phyloP scores from a whole-genome alignment of 306 rosid species.

The Hylodesmum podocarpum region DNA sequence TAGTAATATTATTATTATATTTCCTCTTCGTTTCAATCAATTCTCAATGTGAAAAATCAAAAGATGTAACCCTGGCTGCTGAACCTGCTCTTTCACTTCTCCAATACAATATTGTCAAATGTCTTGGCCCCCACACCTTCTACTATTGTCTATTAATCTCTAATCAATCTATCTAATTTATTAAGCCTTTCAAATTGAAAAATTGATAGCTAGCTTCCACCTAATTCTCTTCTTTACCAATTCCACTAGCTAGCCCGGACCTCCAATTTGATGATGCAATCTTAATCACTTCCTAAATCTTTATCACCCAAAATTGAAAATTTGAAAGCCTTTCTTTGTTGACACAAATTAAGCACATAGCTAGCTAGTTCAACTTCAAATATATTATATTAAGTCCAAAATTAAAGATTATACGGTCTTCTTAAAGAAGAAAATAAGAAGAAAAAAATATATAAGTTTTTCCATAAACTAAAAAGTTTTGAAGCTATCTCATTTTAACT shows the following conservation, averaged over 20 bases:
- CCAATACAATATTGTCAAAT: conserved; percentile 40
- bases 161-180: not conserved
- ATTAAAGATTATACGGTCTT: too few species aligned
- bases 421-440: too few species aligned
- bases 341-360: not conserved
- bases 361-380: not conserved
- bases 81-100: conserved; percentile 6
- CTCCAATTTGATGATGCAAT: not conserved
- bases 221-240: conserved; percentile 31
- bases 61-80: conserved; percentile 19
- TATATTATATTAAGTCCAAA: not conserved
- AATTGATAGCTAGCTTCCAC: conserved; percentile 32
- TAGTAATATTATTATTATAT: conserved; percentile 2
- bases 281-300: not conserved
- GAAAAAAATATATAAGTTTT: too few species aligned
- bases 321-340: conserved; percentile 15
- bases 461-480: too few species aligned
- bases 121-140: conserved; percentile 24
- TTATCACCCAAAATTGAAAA: not conserved
- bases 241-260: conserved; percentile 21
- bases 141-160: not conserved
- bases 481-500: too few species aligned
- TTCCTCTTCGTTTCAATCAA: conserved; percentile 3
- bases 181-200: conserved; percentile 7
- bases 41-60: conserved; percentile 5